These are phyloP conservation scores for Ceratobasidium sp. DNA, from an alignment of 1,284 basidiomycete species.

Conservation along the genomic window DNA sequence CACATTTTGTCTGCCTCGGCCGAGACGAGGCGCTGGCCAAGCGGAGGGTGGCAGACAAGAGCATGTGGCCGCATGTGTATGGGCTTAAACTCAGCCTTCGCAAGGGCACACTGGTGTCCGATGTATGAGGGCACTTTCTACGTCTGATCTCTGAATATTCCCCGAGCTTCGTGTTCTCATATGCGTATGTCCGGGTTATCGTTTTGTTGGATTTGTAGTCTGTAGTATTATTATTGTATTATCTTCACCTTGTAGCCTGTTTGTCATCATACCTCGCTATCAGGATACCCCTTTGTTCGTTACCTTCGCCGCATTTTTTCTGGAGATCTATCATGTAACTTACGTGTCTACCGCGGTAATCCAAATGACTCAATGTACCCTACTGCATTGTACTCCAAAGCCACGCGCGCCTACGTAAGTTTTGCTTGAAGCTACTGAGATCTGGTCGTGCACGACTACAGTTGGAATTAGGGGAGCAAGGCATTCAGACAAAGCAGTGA, in stretches of 20 bases:
- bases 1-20: constrained; percentile 30
- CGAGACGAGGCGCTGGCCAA: constrained; percentile 37
- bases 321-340: constrained; percentile 12
- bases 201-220: not conserved
- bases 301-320: not conserved
- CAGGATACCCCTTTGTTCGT: not conserved
- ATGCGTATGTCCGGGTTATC: not conserved
- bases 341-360: not conserved
- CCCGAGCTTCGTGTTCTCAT: not conserved
- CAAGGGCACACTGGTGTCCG: constrained; percentile 35
- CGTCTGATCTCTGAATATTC: not conserved
- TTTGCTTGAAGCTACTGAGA: too few relatives aligned
- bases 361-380: not conserved
- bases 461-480: too few relatives aligned
- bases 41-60: constrained; percentile 34
- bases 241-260: not conserved
- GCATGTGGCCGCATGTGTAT: constrained; percentile 42
- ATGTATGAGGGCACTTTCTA: not conserved
- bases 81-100: constrained; percentile 39
- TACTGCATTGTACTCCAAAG: too few relatives aligned
- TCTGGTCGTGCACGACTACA: too few relatives aligned
- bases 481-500: too few relatives aligned
- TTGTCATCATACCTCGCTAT: not conserved
- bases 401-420: not conserved
- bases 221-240: not conserved